These are phyloP conservation scores for Saitozyma sp. DNA, from an alignment of 768 basidiomycete genomes.

Conservation along the genomic window DNA sequence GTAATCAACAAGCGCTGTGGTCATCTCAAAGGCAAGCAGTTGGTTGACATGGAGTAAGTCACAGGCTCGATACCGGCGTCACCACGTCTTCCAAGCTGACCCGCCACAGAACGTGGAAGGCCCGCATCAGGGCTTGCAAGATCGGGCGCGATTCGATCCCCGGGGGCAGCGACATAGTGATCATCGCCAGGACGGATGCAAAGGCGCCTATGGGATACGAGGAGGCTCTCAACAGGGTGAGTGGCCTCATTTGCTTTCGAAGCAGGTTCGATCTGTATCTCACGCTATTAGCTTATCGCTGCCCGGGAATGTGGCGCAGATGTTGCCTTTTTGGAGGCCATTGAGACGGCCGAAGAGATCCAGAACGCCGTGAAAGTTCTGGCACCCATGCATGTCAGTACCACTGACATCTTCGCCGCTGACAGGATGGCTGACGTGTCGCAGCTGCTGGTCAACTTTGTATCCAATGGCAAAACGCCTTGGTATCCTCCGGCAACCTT, in stretches of 20 bases:
- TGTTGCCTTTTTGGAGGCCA: constrained; percentile 79
- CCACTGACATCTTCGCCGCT: no score
- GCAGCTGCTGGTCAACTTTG: constrained; percentile 6
- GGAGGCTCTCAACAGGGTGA: constrained; percentile 2
- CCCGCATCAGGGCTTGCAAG: constrained; percentile 2
- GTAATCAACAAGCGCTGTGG: constrained; percentile 7
- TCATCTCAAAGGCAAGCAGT: constrained; percentile 4
- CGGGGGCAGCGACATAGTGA: constrained; percentile 7
- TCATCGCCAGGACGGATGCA: constrained; percentile 4
- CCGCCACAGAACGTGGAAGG: constrained; percentile 1
- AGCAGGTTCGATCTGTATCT: no score
- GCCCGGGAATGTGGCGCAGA: constrained; percentile 74
- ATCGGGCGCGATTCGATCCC: constrained; percentile 1
- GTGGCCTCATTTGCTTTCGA: no score
- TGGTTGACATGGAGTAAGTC: constrained; percentile 8
- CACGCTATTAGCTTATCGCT: constrained; percentile 53
- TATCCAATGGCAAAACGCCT: constrained; percentile 5
- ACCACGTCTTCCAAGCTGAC: not conserved
- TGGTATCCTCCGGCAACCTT: constrained; percentile 1
- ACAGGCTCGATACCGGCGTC: no score
- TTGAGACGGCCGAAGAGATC: constrained; percentile 67
- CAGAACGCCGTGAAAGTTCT: constrained; percentile 66
- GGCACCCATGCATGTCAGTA: constrained; percentile 62
- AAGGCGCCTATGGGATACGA: not conserved
- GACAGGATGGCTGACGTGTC: not conserved